A percentile compares a stretch with the other conserved stretches of the same genome.
phyloP scores from a whole-genome alignment of 208 protist species.

The Trypanosoma caninum region DNA sequence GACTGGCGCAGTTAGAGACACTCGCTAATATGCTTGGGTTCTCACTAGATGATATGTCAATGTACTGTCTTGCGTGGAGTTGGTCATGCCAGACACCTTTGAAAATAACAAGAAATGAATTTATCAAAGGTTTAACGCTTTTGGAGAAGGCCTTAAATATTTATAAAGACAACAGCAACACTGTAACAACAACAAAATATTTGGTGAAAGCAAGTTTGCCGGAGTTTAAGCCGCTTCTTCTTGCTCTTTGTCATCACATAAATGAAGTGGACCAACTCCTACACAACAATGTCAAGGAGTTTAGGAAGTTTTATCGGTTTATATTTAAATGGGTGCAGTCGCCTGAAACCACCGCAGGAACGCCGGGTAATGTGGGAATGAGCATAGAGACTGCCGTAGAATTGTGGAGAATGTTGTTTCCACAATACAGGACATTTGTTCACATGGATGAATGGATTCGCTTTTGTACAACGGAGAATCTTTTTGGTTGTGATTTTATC shows the following conservation, averaged over 20 bases:
- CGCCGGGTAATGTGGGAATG: conserved; percentile 13
- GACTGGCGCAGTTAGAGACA: conserved; percentile 39
- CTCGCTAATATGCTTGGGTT: conserved; percentile 41
- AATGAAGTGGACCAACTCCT: conserved; percentile 7
- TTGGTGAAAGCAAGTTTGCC: background rate
- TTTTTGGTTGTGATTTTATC: conserved; percentile 30
- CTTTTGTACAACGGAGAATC: conserved; percentile 37
- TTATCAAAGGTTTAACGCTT: conserved; percentile 43
- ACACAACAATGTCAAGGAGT: conserved; percentile 6
- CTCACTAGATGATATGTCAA: conserved; percentile 51
- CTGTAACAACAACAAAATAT: background rate
- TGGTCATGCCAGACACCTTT: conserved; percentile 26
- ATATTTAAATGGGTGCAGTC: conserved; percentile 27
- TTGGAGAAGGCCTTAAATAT: background rate
- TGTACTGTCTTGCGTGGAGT: conserved; percentile 64
- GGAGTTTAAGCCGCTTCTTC: conserved; percentile 19
- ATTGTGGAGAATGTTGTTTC: conserved; percentile 66
- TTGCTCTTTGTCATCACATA: background rate
- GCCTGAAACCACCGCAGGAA: conserved; percentile 13
- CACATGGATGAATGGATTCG: conserved; percentile 48
- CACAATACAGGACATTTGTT: conserved; percentile 43
- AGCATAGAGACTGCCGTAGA: conserved; percentile 39
- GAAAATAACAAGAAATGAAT: conserved; percentile 45
- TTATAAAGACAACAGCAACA: background rate
- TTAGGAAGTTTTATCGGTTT: conserved; percentile 32